Conservation (phyloP, 106 monocot genomes). For the Hemerocallis citrina region DNA sequence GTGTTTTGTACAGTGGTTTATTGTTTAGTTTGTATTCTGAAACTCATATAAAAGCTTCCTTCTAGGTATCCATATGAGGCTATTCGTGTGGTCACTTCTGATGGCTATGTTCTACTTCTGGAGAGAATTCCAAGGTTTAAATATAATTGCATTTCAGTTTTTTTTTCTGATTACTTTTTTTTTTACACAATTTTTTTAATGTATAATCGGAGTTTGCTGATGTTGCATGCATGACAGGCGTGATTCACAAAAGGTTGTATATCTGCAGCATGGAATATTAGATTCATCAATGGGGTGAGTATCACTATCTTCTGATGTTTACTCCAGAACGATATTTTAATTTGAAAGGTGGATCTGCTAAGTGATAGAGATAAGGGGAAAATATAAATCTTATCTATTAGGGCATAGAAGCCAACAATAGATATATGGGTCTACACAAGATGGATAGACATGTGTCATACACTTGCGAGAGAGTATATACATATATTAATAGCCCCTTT, state of each 20-base stretch:
- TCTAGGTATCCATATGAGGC: slow-evolving; percentile 92
- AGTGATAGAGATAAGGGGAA: too few species aligned
- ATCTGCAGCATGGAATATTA: slow-evolving; percentile 91
- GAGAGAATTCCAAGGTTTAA: slow-evolving; percentile 99
- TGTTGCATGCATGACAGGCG: slow-evolving; percentile 35
- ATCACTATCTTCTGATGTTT: not conserved
- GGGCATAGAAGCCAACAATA: too few species aligned
- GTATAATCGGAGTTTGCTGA: not conserved
- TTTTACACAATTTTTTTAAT: too few species aligned
- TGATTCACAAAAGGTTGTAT: slow-evolving; percentile 85
- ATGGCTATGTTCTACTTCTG: slow-evolving; percentile 90
- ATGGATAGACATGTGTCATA: too few species aligned
- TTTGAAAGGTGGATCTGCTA: too few species aligned
- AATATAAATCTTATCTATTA: too few species aligned
- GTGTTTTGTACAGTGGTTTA: too few species aligned
- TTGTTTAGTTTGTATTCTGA: slow-evolving; percentile 3
- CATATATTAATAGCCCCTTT: too few species aligned
- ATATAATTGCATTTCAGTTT: not conserved
- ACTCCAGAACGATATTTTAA: too few species aligned
- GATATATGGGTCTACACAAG: too few species aligned
- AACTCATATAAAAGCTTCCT: slow-evolving; percentile 1
- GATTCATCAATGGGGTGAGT: slow-evolving; percentile 97
- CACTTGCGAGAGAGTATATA: too few species aligned
- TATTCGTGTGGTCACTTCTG: slow-evolving; percentile 78
- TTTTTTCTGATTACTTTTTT: not conserved